Evolutionary conservation across 192 early-diverging fungal species (phyloP).

Genomic region (Linderina pennispora): DNA sequence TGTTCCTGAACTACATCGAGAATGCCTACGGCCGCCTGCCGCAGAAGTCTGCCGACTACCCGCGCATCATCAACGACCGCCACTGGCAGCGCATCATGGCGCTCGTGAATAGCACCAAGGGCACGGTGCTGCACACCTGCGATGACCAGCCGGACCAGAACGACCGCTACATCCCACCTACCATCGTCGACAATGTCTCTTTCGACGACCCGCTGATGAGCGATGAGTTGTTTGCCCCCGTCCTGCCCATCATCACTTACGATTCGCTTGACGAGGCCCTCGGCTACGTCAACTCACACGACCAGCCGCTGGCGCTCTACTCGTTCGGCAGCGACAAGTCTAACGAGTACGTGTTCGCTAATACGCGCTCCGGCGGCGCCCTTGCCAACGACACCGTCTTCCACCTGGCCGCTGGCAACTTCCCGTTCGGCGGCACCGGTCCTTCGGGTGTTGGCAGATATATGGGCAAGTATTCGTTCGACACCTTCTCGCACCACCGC

Average conservation of each 20-base stretch:
- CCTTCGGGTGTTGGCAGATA: constrained; percentile 81
- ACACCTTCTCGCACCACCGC: constrained; percentile 74
- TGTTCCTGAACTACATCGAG: constrained; percentile 38
- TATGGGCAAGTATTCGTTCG: constrained; percentile 71
- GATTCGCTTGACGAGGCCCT: constrained; percentile 60
- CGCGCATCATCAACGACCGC: constrained; percentile 65
- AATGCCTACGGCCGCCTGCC: constrained; percentile 50
- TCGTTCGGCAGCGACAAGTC: constrained; percentile 54
- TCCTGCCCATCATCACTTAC: constrained; percentile 73
- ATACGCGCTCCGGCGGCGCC: constrained; percentile 70
- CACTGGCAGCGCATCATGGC: constrained; percentile 63
- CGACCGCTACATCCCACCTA: constrained; percentile 75
- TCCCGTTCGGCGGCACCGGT: constrained; percentile 91
- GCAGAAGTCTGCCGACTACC: constrained; percentile 47
- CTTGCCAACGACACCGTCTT: constrained; percentile 77
- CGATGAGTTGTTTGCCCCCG: constrained; percentile 89
- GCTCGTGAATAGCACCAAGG: constrained; percentile 45
- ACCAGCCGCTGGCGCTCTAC: constrained; percentile 78
- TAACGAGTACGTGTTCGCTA: constrained; percentile 53
- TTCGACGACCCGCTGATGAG: constrained; percentile 61
- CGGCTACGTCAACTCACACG: constrained; percentile 52
- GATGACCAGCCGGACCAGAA: constrained; percentile 46
- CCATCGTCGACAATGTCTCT: constrained; percentile 68
- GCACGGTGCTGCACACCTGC: constrained; percentile 53
- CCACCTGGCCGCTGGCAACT: constrained; percentile 42